Evolutionary conservation across 1,139 yeast species (phyloP), one percentile per base, ranked within the genome.

Genomic region (Yamadazyma atmosphaerica): DNA sequence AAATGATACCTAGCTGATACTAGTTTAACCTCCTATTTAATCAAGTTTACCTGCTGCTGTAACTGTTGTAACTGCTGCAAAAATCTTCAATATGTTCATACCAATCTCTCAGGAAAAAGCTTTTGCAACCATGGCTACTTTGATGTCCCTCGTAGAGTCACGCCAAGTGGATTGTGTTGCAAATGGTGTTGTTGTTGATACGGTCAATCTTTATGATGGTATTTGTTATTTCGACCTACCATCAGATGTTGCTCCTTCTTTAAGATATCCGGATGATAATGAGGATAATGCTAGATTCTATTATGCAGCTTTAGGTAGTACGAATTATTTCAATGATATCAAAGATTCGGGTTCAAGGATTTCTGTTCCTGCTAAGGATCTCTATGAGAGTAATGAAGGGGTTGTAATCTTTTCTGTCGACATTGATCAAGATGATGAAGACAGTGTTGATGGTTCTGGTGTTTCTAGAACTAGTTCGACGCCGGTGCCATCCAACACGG

Each of bases 361-460:
- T 30, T 34, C 46, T n/a, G 36, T 42, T 32, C 46, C 46, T 11
- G 43, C 42, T 9, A 34, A 26, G 21, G 31, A 33, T 10, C 40
- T 42, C 21, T 28, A 33, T 32, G 19, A 34, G 7, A 19, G 24
- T 14, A 17, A 34, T 14, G 42, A 38, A 6, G 38, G 38, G n/a
- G 35, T 42, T n/a, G 35, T 32, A 8, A 22, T 42, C 28, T 42
- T 33, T 18, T 35, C 44, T n/a, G 46, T 42, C 25, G 40, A 37
- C 18, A 37, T 40, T 30, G 26, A 31, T n/a, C 33, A 35, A 21
- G 23, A 32, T 28, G 32, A 19, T 16, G 45, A 42, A 11, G 28
- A 27, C 7, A 15, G n/a, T 32, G 37, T 18, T 21, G 41, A 30
- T 16, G 38, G 36, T 21, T 16, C 32, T 29, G 22, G 5, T 16